These are phyloP conservation scores for Saccharomycopsis fibuligera DNA, from an alignment of 805 yeast species.

Conservation along the genomic window DNA sequence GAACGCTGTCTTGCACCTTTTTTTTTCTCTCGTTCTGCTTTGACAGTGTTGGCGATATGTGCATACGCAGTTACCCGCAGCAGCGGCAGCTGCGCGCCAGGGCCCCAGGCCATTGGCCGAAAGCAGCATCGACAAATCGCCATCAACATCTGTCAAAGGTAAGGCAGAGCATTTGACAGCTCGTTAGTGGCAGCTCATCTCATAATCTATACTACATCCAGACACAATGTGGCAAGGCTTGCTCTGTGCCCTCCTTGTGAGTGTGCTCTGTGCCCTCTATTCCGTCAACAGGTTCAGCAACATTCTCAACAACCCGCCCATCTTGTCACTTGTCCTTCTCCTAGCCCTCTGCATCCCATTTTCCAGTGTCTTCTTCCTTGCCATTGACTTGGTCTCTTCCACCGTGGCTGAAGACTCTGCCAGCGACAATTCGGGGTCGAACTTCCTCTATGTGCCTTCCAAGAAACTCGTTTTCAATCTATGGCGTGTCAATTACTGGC, in stretches of 20 bases:
- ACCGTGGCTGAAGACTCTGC: neutral
- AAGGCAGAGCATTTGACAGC: too few relatives aligned
- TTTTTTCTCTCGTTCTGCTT: too few relatives aligned
- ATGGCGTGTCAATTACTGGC: conserved; percentile 79
- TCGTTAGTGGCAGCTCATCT: too few relatives aligned
- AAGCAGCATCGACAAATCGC: too few relatives aligned
- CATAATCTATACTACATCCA: too few relatives aligned
- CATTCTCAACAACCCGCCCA: conserved; percentile 33
- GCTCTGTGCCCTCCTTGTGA: conserved; percentile 6
- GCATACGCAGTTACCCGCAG: too few relatives aligned
- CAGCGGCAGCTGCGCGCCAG: too few relatives aligned
- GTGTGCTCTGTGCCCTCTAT: conserved; percentile 19
- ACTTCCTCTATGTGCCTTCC: conserved; percentile 42
- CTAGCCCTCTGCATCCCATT: conserved; percentile 68
- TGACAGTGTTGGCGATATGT: too few relatives aligned
- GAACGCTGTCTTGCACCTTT: too few relatives aligned
- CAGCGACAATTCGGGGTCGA: neutral
- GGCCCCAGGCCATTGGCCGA: too few relatives aligned
- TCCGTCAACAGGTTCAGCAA: conserved; percentile 33
- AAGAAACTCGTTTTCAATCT: conserved; percentile 41
- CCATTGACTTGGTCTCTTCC: conserved; percentile 54
- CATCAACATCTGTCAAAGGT: too few relatives aligned
- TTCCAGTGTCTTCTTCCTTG: conserved; percentile 66
- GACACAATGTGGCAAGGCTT: conserved; percentile 14
- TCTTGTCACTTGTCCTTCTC: conserved; percentile 41